Evolutionary conservation across 2,329 filamentous ascomycete genomes (phyloP).

Genomic region (Diaporthe sp.): DNA sequence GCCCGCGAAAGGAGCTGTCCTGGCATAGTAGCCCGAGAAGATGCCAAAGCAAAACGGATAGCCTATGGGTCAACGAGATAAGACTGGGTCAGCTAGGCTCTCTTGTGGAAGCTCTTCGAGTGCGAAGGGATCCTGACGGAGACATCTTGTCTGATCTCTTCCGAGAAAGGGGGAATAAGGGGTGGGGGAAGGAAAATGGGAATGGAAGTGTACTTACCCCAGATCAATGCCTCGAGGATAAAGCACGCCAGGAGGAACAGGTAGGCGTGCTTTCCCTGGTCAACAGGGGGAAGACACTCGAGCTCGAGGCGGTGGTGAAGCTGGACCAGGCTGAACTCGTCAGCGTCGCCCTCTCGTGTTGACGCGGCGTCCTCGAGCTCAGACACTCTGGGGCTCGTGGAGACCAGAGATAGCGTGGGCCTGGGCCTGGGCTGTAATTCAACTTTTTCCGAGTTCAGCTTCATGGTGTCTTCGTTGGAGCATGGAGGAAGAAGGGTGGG

Average conservation of each 20-base stretch:
- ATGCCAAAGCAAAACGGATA: conserved; percentile 79
- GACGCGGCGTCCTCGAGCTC: conserved; percentile 39
- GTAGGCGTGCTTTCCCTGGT: conserved; percentile 55
- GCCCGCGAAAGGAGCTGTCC: conserved; percentile 69
- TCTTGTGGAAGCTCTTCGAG: background rate
- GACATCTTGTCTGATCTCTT: conserved; percentile 15
- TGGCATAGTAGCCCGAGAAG: conserved; percentile 78
- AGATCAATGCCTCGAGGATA: conserved; percentile 66
- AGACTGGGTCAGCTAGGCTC: conserved; percentile 34
- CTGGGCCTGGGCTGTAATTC: conserved; percentile 32
- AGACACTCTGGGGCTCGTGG: conserved; percentile 34
- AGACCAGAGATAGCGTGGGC: conserved; percentile 33
- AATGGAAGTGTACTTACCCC: conserved; percentile 57
- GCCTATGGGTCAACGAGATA: conserved; percentile 56
- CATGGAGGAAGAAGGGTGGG: conserved; percentile 21
- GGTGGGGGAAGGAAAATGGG: background rate
- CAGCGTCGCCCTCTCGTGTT: conserved; percentile 27
- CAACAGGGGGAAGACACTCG: conserved; percentile 52
- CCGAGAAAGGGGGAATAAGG: background rate
- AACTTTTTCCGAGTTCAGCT: conserved; percentile 35
- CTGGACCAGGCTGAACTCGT: conserved; percentile 37
- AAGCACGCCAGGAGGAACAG: conserved; percentile 65
- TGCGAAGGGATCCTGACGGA: background rate
- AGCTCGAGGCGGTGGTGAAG: conserved; percentile 39
- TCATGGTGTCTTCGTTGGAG: conserved; percentile 33